These are phyloP conservation scores for Pisolithus albus DNA, from an alignment of 768 basidiomycete species.

Conservation along the genomic window DNA sequence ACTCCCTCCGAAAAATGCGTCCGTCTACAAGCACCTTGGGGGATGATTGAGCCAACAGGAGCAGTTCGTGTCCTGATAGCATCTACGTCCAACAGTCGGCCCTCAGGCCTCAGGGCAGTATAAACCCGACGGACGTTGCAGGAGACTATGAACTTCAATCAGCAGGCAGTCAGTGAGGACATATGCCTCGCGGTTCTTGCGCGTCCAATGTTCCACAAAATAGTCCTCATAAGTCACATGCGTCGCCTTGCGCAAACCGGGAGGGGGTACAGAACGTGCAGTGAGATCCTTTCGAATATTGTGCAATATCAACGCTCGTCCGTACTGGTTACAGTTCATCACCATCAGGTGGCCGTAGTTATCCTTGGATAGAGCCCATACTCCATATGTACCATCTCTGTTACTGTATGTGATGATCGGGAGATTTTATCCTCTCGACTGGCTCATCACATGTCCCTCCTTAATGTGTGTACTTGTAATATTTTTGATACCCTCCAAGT, in stretches of 20 bases:
- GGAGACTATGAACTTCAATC: conserved; percentile 45
- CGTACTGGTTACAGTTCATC: conserved; percentile 47
- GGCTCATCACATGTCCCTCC: too few species aligned
- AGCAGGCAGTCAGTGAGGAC: conserved; percentile 35
- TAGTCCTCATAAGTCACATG: conserved; percentile 29
- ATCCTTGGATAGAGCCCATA: too few species aligned
- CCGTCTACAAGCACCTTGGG: too few species aligned
- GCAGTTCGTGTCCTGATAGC: conserved; percentile 18
- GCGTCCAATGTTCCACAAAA: too few species aligned
- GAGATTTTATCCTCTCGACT: too few species aligned
- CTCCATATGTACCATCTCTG: too few species aligned
- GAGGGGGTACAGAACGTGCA: conserved; percentile 46
- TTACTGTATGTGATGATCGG: too few species aligned
- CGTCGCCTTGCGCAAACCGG: conserved; percentile 42
- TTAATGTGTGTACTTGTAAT: too few species aligned
- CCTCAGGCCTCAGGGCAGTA: conserved; percentile 30
- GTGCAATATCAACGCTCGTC: conserved; percentile 50
- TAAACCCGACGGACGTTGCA: conserved; percentile 35
- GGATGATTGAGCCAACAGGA: conserved; percentile 32
- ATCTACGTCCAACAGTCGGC: conserved; percentile 20
- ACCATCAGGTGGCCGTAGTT: conserved; percentile 47
- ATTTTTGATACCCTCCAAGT: too few species aligned
- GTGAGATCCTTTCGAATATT: conserved; percentile 61
- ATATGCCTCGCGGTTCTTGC: too few species aligned
- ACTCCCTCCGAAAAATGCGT: too few species aligned